These are phyloP conservation scores for Ascochyta lentis DNA, from an alignment of 2,329 filamentous ascomycete species.

Conservation along the genomic window DNA sequence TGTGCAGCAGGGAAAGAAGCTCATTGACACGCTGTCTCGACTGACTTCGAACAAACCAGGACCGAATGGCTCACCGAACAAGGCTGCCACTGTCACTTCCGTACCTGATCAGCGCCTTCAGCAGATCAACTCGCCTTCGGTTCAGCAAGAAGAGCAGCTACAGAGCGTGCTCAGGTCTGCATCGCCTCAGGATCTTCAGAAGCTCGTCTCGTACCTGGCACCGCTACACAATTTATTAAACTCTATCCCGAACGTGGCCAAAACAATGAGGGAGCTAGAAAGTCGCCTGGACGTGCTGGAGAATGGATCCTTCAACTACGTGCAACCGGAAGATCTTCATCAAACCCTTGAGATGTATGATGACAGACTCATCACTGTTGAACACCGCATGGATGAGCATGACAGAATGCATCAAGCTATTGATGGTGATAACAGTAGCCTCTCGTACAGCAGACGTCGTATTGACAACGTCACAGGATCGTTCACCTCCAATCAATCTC, in stretches of 20 bases:
- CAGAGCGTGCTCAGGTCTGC: slow-evolving; percentile 39
- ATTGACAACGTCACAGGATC: slow-evolving; percentile 45
- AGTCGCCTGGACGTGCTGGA: slow-evolving; percentile 73
- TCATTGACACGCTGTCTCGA: slow-evolving; percentile 40
- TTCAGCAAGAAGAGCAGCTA: slow-evolving; percentile 40
- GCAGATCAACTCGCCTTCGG: slow-evolving; percentile 31
- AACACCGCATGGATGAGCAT: slow-evolving; percentile 58
- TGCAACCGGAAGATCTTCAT: slow-evolving; percentile 71
- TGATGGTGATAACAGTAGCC: slow-evolving; percentile 39
- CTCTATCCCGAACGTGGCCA: slow-evolving; percentile 48
- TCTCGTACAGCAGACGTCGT: slow-evolving; percentile 36
- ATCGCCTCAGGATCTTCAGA: slow-evolving; percentile 43
- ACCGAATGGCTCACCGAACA: slow-evolving; percentile 20
- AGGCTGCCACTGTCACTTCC: slow-evolving; percentile 26
- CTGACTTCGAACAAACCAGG: slow-evolving; percentile 34
- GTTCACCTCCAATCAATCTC: slow-evolving; percentile 50
- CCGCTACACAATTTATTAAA: slow-evolving; percentile 47
- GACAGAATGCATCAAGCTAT: slow-evolving; percentile 44
- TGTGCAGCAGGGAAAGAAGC: slow-evolving; percentile 44
- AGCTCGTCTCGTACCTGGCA: slow-evolving; percentile 45
- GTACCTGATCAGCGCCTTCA: slow-evolving; percentile 30
- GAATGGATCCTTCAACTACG: slow-evolving; percentile 70
- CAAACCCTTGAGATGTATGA: slow-evolving; percentile 73
- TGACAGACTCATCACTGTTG: slow-evolving; percentile 71
- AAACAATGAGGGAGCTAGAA: slow-evolving; percentile 66